Evolutionary conservation across 345 rosid species (phyloP), one percentile per base, ranked within the genome.

Genomic region (Populus alba): DNA sequence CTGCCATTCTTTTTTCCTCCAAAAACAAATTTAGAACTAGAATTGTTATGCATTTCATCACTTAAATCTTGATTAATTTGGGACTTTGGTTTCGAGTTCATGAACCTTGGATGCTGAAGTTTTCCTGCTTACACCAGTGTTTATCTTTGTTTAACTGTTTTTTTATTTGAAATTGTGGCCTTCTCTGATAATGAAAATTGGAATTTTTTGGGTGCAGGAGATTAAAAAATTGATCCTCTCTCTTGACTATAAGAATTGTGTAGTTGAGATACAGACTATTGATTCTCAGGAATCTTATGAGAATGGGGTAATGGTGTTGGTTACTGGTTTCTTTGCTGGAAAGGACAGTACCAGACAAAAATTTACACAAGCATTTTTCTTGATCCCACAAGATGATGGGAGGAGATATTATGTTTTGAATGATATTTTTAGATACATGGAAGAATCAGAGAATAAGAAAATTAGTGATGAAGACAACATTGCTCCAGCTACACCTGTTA

Each of bases 151-250:
- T 31, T 31, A 31, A 31, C 33, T 37, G 1, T 67, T 67, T 33
- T 2, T 67, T 67, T 67, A 31, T 67, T 35, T 18, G 9, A 17
- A 16, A 57, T 11, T n/a, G 63, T 57, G 63, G 11, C 63, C 11
- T 31, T 66, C 68, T 33, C 18, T 45, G 47, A 71, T 17, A n/a
- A 72, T 8, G 66, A 37, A 78, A 27, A 49, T 49, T 39, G 43
- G 41, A 27, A 59, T 31, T 23, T 65, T 35, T n/a, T 57, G 74
- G 77, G 66, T 75, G 77, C 85, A 92, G 97, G 94, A 77, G 3
- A 92, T 94, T 72, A 87, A 88, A 73, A 91, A 90, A 29, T 77
- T 82, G 85, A 83, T 91, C 31, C 88, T 94, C 78, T 87, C 94
- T 7, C 70, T 86, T 66, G 89, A 88, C 49, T 89, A 81, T 75